These are phyloP conservation scores for Gnomoniopsis smithogilvyi DNA, from an alignment of 2,329 filamentous ascomycete genomes.

Conservation along the genomic window DNA sequence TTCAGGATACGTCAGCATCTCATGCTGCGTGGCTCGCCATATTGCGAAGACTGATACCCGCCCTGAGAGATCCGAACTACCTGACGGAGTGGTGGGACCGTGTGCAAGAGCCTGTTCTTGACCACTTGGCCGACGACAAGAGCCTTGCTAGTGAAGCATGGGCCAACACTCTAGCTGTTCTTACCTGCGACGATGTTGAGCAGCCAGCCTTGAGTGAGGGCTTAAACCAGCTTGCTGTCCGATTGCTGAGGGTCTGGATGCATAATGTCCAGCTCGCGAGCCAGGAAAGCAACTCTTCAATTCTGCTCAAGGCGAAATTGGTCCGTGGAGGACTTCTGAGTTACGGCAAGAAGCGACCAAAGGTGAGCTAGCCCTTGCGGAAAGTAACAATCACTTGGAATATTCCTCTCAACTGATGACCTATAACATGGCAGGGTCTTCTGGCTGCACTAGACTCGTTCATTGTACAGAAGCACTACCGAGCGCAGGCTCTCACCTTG, in stretches of 20 bases:
- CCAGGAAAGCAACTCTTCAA: constrained; percentile 33
- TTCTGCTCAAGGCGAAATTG: constrained; percentile 47
- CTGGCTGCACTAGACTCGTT: constrained; percentile 63
- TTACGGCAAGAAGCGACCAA: constrained; percentile 68
- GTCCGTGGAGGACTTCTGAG: constrained; percentile 50
- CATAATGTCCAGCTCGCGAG: constrained; percentile 37
- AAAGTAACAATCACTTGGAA: not conserved
- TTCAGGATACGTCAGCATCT: constrained; percentile 53
- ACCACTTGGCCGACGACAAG: constrained; percentile 59
- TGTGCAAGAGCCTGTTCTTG: constrained; percentile 51
- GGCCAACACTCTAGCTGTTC: constrained; percentile 60
- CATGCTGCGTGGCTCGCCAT: constrained; percentile 67
- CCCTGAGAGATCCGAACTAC: constrained; percentile 59
- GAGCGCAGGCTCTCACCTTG: constrained; percentile 62
- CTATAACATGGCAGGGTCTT: constrained; percentile 48
- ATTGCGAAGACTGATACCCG: constrained; percentile 60
- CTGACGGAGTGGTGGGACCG: constrained; percentile 71
- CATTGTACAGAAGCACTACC: constrained; percentile 61
- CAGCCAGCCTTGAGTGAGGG: constrained; percentile 37
- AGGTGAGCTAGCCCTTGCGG: constrained; percentile 26
- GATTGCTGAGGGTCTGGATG: constrained; percentile 56
- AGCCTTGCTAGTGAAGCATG: constrained; percentile 62
- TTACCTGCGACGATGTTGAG: constrained; percentile 60
- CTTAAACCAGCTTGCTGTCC: constrained; percentile 50
- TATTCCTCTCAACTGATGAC: constrained; percentile 22